Conservation (phyloP, 139 green algal genomes). For the Tetraselmis chui region DNA sequence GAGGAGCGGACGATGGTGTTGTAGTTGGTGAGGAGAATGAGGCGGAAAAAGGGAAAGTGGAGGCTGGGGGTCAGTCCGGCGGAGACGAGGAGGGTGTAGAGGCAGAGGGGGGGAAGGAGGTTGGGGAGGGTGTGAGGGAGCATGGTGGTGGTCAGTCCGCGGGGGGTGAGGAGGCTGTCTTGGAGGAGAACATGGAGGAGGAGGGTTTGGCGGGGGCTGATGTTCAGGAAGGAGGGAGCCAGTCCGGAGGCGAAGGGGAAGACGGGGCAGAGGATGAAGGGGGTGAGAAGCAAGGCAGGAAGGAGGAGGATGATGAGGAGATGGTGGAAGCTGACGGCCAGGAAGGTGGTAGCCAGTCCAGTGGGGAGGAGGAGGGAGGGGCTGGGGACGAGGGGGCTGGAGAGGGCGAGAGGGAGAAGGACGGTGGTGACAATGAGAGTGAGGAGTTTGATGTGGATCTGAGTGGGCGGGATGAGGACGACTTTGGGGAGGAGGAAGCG, state of each 20-base stretch:
- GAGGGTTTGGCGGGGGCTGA: no score
- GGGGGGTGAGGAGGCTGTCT: no score
- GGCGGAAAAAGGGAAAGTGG: neutral
- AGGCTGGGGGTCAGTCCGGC: neutral
- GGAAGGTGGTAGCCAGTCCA: neutral
- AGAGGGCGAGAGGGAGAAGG: neutral
- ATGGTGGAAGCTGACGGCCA: neutral
- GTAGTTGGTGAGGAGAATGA: neutral
- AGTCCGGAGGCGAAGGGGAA: no score
- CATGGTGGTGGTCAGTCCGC: neutral
- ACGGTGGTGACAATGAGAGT: neutral
- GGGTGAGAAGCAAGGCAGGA: neutral
- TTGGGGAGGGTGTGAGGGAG: neutral
- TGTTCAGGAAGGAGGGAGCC: no score
- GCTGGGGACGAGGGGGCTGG: no score
- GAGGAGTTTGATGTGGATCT: neutral
- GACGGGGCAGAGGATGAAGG: neutral
- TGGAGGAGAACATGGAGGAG: neutral
- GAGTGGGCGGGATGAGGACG: no score
- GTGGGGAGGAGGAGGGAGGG: neutral
- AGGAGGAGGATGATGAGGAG: neutral
- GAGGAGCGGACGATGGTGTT: neutral
- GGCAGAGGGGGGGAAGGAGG: neutral
- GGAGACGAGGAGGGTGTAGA: neutral
- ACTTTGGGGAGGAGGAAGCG: neutral